phyloP scores from a whole-genome alignment of 306 rosid species.

The Quercus agrifolia region DNA sequence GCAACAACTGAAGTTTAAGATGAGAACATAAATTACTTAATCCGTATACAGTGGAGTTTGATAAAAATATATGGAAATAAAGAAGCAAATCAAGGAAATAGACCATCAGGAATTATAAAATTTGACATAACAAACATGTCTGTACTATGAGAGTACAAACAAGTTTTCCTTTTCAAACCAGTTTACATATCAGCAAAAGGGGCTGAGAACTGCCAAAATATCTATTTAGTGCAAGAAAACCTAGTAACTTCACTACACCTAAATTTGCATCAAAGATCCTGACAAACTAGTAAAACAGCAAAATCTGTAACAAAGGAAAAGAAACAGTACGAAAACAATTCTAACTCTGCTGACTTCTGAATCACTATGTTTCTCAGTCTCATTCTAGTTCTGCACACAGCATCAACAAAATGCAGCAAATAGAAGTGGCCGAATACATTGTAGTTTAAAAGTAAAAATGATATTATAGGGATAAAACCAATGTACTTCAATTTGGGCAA shows the following conservation, averaged over 20 bases:
- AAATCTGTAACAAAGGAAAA: too few relatives aligned
- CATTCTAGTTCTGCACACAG: not conserved
- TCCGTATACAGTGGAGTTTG: not conserved
- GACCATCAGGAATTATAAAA: not conserved
- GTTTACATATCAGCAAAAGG: not conserved
- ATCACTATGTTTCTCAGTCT: too few relatives aligned
- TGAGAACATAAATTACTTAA: not conserved
- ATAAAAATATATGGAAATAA: not conserved
- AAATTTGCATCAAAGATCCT: too few relatives aligned
- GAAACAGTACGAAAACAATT: too few relatives aligned
- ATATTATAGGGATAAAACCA: not conserved
- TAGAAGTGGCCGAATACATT: not conserved
- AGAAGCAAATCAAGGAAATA: not conserved
- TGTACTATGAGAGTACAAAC: not conserved
- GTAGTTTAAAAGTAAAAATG: not conserved
- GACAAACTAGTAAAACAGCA: too few relatives aligned
- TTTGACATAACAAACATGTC: not conserved
- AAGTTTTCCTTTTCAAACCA: not conserved
- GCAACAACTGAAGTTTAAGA: not conserved
- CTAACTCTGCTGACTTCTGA: too few relatives aligned
- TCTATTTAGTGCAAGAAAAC: not conserved
- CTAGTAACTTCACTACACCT: not conserved
- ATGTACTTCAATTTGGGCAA: not conserved
- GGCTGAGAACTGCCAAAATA: not conserved
- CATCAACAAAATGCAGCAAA: not conserved